Conservation (phyloP, 768 basidiomycete genomes). For the Mycena haematopus region DNA sequence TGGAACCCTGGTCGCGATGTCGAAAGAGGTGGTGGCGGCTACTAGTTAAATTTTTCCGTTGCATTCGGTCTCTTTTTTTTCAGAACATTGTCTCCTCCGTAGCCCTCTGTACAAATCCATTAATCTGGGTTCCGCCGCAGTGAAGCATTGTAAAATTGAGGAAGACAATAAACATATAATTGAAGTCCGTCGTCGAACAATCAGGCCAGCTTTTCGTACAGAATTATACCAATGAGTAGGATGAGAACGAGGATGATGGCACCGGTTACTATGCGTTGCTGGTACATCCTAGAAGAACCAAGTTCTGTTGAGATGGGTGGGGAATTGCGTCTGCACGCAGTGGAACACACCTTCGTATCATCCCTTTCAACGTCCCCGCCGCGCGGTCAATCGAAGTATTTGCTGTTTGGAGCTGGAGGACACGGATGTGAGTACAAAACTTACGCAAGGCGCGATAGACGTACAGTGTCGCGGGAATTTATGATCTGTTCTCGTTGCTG, state of each 20-base stretch:
- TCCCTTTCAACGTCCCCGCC: slow-evolving; percentile 89
- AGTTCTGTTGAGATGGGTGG: slow-evolving; percentile 34
- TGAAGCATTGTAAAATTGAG: slow-evolving; percentile 16
- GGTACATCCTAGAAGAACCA: slow-evolving; percentile 84
- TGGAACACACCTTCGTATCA: slow-evolving; percentile 85
- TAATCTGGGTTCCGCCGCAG: slow-evolving; percentile 22
- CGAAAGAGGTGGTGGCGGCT: slow-evolving; percentile 24
- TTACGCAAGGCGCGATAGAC: slow-evolving; percentile 33
- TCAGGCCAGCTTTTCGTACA: slow-evolving; percentile 76
- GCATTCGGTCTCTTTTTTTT: slow-evolving; percentile 12
- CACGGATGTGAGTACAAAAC: slow-evolving; percentile 4
- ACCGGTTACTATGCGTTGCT: slow-evolving; percentile 88
- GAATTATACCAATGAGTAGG: slow-evolving; percentile 79
- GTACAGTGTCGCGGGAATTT: slow-evolving; percentile 87
- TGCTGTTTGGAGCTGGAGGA: slow-evolving; percentile 75
- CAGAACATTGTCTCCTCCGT: slow-evolving; percentile 1
- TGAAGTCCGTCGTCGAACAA: slow-evolving; percentile 13
- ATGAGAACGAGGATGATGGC: slow-evolving; percentile 87
- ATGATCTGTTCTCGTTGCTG: slow-evolving; percentile 94
- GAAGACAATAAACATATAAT: slow-evolving; percentile 29
- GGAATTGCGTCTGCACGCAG: slow-evolving; percentile 22
- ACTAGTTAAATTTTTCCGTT: slow-evolving; percentile 25
- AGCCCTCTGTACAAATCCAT: slow-evolving; percentile 27
- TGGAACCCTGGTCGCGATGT: slow-evolving; percentile 28
- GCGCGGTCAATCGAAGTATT: slow-evolving; percentile 92